A percentile compares a stretch with the other conserved stretches of the same genome.
These are phyloP conservation scores for Saccharomycopsis babjevae DNA, from an alignment of 805 yeast genomes.

Conservation along the genomic window DNA sequence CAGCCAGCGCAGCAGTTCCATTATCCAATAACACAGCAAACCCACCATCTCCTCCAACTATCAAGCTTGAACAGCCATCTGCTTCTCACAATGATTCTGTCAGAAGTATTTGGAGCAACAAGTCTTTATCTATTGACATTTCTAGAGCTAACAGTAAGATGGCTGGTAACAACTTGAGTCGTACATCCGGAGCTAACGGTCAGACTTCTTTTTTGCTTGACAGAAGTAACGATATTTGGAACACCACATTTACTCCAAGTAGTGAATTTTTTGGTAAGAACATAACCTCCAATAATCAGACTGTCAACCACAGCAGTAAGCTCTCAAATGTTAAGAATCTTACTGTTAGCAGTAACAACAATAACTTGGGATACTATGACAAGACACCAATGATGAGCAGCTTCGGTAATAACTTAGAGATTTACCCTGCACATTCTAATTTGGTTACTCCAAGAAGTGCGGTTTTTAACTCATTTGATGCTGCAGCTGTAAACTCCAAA, in stretches of 20 bases:
- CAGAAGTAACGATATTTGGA: not conserved
- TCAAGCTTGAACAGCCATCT: not conserved
- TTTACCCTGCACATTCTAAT: slow-evolving; percentile 3
- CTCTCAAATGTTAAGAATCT: not conserved
- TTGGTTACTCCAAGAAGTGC: slow-evolving; percentile 4
- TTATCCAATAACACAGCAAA: not conserved
- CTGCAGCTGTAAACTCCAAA: not conserved
- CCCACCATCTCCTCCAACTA: not conserved
- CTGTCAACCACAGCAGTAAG: not conserved
- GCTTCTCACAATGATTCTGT: not conserved
- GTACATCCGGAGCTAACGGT: not conserved
- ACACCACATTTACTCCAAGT: slow-evolving; percentile 11
- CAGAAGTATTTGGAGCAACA: not conserved
- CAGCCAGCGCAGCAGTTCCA: not conserved
- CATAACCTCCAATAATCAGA: slow-evolving; percentile 6
- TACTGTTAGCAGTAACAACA: not conserved
- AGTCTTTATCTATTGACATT: not conserved
- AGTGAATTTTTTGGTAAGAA: slow-evolving; percentile 14
- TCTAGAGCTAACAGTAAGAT: not conserved
- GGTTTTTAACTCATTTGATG: not conserved
- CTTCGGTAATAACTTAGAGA: slow-evolving; percentile 4
- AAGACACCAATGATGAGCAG: slow-evolving; percentile 11
- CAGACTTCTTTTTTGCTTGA: not conserved
- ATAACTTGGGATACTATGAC: slow-evolving; percentile 1
- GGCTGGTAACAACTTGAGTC: not conserved